These are phyloP conservation scores for Blastomyces emzantsi DNA, from an alignment of 2,329 filamentous ascomycete species.

Conservation along the genomic window DNA sequence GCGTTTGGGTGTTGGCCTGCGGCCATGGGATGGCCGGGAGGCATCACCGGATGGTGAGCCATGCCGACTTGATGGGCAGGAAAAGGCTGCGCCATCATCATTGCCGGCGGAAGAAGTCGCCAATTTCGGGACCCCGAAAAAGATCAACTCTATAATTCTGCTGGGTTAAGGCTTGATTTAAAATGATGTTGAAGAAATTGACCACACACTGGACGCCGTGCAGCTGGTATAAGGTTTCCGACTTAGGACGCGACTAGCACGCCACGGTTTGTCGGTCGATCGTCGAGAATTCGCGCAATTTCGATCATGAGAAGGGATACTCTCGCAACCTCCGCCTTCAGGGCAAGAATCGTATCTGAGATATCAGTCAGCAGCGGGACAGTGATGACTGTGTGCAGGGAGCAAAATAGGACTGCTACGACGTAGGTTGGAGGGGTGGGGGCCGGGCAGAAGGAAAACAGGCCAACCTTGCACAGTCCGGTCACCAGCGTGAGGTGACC, in stretches of 20 bases:
- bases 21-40: constrained; percentile 53
- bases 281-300: constrained; percentile 22
- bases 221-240: constrained; percentile 10
- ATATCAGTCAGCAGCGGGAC: constrained; percentile 9
- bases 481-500: constrained; percentile 9
- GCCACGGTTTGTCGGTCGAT: constrained; percentile 26
- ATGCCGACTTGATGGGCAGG: constrained; percentile 51
- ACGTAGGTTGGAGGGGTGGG: constrained; percentile 10
- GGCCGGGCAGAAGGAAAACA: constrained; percentile 7
- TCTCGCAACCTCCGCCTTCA: constrained; percentile 12
- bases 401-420: constrained; percentile 1
- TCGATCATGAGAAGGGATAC: constrained; percentile 28
- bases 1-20: constrained; percentile 49
- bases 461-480: constrained; percentile 11
- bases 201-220: constrained; percentile 10
- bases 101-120: constrained; percentile 36
- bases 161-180: constrained; percentile 3
- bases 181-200: constrained; percentile 10
- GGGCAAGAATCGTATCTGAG: constrained; percentile 9
- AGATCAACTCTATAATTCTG: constrained; percentile 10
- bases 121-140: constrained; percentile 18
- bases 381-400: constrained; percentile 5
- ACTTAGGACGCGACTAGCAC: constrained; percentile 30
- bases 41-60: constrained; percentile 49
- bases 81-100: constrained; percentile 48